Evolutionary conservation across 805 yeast species (phyloP).

Genomic region (Wickerhamiella bombiphila): DNA sequence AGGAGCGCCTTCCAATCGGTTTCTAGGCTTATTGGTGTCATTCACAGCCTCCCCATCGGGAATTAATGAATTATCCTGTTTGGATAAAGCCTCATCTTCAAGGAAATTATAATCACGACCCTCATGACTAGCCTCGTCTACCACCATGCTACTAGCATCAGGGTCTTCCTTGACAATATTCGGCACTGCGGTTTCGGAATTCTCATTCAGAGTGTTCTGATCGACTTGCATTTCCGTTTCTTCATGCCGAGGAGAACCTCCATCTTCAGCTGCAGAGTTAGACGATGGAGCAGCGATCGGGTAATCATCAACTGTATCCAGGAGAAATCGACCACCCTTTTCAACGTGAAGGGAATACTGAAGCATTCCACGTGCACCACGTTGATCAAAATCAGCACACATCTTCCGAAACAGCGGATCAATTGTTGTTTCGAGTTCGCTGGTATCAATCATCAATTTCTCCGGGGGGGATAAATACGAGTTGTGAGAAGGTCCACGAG

Average conservation of each 20-base stretch:
- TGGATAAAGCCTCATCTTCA: too few species aligned
- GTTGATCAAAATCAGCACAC: constrained; percentile 33
- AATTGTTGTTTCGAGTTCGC: constrained; percentile 27
- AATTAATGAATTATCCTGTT: too few species aligned
- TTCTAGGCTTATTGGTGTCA: too few species aligned
- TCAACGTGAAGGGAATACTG: constrained; percentile 36
- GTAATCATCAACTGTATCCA: constrained; percentile 38
- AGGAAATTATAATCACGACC: neutral
- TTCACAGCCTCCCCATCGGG: too few species aligned
- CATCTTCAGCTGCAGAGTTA: neutral
- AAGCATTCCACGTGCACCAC: constrained; percentile 28
- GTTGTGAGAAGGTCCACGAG: constrained; percentile 2
- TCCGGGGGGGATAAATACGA: constrained; percentile 18
- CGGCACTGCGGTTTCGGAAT: neutral
- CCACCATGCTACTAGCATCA: too few species aligned
- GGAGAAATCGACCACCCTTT: constrained; percentile 46
- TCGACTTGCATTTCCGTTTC: too few species aligned
- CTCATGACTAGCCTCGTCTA: constrained; percentile 17
- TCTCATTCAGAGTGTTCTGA: too few species aligned
- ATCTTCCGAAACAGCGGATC: constrained; percentile 30
- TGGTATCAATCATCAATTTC: constrained; percentile 20
- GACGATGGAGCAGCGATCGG: neutral
- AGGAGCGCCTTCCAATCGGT: too few species aligned
- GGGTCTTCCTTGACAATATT: constrained; percentile 11
- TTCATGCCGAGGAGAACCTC: too few species aligned